These are phyloP conservation scores for Saccharomycopsis malanga DNA, from an alignment of 805 yeast species.

Conservation along the genomic window DNA sequence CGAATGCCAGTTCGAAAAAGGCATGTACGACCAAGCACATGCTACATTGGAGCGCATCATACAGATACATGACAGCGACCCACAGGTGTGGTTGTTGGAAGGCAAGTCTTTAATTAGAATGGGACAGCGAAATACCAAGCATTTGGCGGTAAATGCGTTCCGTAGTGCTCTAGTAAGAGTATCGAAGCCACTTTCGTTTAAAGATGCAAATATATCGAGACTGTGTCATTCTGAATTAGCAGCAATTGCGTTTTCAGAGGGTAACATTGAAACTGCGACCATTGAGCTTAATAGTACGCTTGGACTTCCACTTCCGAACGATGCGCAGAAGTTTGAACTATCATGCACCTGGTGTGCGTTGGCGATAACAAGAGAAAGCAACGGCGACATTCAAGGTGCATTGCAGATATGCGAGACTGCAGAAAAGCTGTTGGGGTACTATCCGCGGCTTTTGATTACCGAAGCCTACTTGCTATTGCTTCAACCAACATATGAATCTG, in stretches of 20 bases:
- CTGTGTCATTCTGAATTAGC: conserved; percentile 51
- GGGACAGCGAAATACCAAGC: conserved; percentile 27
- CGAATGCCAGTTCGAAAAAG: conserved; percentile 41
- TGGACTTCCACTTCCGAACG: conserved; percentile 43
- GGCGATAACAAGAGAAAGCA: conserved; percentile 44
- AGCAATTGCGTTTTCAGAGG: conserved; percentile 44
- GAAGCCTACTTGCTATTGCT: conserved; percentile 44
- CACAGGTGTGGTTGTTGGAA: conserved; percentile 40
- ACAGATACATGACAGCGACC: conserved; percentile 34
- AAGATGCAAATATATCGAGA: conserved; percentile 42
- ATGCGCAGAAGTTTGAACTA: conserved; percentile 39
- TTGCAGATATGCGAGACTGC: conserved; percentile 44
- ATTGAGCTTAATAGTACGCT: conserved; percentile 45
- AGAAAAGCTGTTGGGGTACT: conserved; percentile 37
- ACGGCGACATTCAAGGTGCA: conserved; percentile 44
- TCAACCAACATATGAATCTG: conserved; percentile 28
- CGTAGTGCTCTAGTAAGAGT: conserved; percentile 36
- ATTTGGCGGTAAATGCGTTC: conserved; percentile 42
- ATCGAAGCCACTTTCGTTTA: conserved; percentile 11
- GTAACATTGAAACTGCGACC: conserved; percentile 42
- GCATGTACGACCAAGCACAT: conserved; percentile 47
- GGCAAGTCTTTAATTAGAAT: conserved; percentile 42
- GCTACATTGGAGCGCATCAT: conserved; percentile 39
- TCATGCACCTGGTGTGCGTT: conserved; percentile 48
- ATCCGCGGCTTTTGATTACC: conserved; percentile 39